These are phyloP conservation scores for Monosporozyma siamensis DNA, from an alignment of 805 yeast genomes.

Conservation along the genomic window DNA sequence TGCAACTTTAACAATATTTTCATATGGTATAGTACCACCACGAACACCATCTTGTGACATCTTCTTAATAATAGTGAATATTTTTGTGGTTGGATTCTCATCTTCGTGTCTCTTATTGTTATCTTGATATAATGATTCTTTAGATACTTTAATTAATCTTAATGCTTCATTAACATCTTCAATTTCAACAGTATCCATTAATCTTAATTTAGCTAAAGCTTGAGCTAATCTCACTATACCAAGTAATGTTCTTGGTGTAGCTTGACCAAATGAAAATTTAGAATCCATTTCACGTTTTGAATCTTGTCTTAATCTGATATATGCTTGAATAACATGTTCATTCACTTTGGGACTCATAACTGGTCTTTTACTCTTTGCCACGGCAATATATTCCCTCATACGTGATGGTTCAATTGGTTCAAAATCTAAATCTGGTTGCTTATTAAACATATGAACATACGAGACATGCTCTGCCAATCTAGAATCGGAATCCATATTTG, in stretches of 20 bases:
- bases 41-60: slow-evolving; percentile 38
- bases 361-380: slow-evolving; percentile 81
- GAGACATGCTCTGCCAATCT: slow-evolving; percentile 89
- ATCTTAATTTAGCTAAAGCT: slow-evolving; percentile 85
- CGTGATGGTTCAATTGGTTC: slow-evolving; percentile 71
- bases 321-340: slow-evolving; percentile 75
- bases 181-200: slow-evolving; percentile 56
- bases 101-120: slow-evolving; percentile 47
- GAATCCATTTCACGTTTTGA: slow-evolving; percentile 71
- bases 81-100: slow-evolving; percentile 54
- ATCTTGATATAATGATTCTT: slow-evolving; percentile 61
- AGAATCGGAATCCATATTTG: slow-evolving; percentile 71
- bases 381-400: slow-evolving; percentile 78
- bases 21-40: slow-evolving; percentile 33
- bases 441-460: slow-evolving; percentile 87
- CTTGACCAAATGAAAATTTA: slow-evolving; percentile 72
- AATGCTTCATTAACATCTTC: slow-evolving; percentile 95
- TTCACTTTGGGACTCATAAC: slow-evolving; percentile 75
- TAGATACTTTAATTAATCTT: slow-evolving; percentile 78
- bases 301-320: slow-evolving; percentile 88
- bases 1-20: slow-evolving; percentile 49
- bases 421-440: slow-evolving; percentile 69
- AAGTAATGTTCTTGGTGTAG: slow-evolving; percentile 89
- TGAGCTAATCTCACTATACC: slow-evolving; percentile 90
- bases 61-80: slow-evolving; percentile 60